Base-by-base conservation (phyloP, 305 asterid species). In the Ruellia speciosa region DNA sequence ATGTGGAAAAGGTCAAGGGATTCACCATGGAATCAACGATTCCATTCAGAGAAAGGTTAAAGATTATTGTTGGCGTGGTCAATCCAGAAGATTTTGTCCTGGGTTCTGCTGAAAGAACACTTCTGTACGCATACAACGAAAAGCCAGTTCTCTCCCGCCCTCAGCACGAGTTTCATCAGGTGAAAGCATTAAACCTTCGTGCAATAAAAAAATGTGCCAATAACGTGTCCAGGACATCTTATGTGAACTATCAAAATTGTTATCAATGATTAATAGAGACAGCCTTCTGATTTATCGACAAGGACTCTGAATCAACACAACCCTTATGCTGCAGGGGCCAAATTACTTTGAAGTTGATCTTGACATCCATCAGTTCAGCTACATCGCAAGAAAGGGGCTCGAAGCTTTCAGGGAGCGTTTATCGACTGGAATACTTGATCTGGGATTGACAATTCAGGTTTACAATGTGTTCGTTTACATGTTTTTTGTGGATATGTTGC, bases 121-220 rank as follows among this genome's bases (percentile, higher is more conserved):
- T 92, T 51, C 71, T 92, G 47, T 54, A 81, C 17, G 93, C 95
- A 14, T 92, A 92, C 83, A 90, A 90, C 33, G 94, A 85, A 60
- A 88, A 81, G 66, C 99, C 97, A 0, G 99, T 92, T 58, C 96
- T 92, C 59, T 92, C 99, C 34, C 97, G 96, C 37, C 99, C 99
- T 56, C 99, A 92, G 50, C 99, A 92, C 69, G 76, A 69, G 59
- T 92, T 88, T 70, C 81, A 76, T 79, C 87, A 81, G 84, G 97
- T 84, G 59, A 2, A 18, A 3, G 14, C 3, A 40, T 12, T 18
- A 2, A 24, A 2, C 31, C 31, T 24, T 24, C 4, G 31, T 24
- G 31, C 31, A 24, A 2, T 24, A 24, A 24, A 24, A n/a, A 4
- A 1, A 24, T 24, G 31, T 24, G 31, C 31, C 31, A 24, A 4